These are phyloP conservation scores for Paraconiothyrium brasiliense DNA, from an alignment of 2,329 filamentous ascomycete species.

Conservation along the genomic window DNA sequence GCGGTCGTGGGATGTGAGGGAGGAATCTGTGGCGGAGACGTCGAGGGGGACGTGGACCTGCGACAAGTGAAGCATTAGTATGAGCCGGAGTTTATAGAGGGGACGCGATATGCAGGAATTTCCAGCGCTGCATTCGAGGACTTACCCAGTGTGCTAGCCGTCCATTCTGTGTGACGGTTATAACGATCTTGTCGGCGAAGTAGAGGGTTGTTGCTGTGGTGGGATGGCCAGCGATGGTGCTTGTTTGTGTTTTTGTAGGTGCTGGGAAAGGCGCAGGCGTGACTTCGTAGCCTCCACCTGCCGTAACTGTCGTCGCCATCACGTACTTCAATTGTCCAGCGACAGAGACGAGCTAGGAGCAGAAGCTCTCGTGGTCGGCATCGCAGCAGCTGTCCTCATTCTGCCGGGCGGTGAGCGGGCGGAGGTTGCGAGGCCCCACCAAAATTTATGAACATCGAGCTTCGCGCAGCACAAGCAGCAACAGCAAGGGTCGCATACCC, in stretches of 20 bases:
- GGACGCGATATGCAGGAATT: not conserved
- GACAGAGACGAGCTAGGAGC: not conserved
- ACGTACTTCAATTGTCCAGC: not conserved
- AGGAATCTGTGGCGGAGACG: slow-evolving; percentile 72
- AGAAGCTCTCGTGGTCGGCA: not conserved
- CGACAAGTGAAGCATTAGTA: slow-evolving; percentile 14
- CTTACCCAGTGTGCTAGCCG: slow-evolving; percentile 90
- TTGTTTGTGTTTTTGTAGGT: slow-evolving; percentile 62
- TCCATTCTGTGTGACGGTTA: slow-evolving; percentile 88
- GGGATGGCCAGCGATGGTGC: slow-evolving; percentile 70
- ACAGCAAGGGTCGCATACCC: slow-evolving; percentile 5
- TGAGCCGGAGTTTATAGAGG: slow-evolving; percentile 15
- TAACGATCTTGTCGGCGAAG: slow-evolving; percentile 89
- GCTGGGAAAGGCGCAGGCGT: slow-evolving; percentile 71
- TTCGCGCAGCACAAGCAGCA: not conserved
- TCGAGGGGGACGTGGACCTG: slow-evolving; percentile 82
- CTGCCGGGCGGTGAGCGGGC: slow-evolving; percentile 12
- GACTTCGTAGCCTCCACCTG: slow-evolving; percentile 29
- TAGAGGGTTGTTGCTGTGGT: slow-evolving; percentile 78
- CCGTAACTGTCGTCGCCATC: slow-evolving; percentile 13
- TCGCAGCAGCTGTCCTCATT: slow-evolving; percentile 54
- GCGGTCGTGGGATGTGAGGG: slow-evolving; percentile 57
- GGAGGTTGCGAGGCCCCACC: slow-evolving; percentile 6
- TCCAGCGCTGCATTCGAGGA: slow-evolving; percentile 13
- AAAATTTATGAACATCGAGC: slow-evolving; percentile 6